These are phyloP conservation scores for Rauvolfia tetraphylla DNA, from an alignment of 257 asterid genomes.

Conservation along the genomic window DNA sequence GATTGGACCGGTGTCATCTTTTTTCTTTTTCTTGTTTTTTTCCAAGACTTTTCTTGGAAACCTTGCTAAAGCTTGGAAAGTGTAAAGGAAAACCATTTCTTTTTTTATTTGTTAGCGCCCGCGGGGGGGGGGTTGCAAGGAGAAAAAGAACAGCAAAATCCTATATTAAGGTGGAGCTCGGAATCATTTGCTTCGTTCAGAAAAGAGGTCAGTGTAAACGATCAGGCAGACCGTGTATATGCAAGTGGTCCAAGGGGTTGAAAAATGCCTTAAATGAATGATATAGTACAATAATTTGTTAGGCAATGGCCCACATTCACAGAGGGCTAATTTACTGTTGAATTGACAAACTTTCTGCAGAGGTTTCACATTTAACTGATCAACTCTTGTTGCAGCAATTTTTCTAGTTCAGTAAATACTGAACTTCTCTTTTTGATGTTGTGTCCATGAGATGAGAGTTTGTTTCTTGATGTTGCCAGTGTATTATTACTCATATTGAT, in stretches of 20 bases:
- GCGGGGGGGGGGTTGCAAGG: too few species aligned
- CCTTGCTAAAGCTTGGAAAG: not conserved
- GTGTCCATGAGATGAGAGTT: not conserved
- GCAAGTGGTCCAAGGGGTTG: constrained; percentile 9
- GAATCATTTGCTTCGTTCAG: not conserved
- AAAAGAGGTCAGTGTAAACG: not conserved
- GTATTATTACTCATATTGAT: not conserved
- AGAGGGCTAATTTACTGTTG: not conserved
- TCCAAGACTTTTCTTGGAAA: not conserved
- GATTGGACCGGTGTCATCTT: too few species aligned
- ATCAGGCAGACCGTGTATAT: not conserved
- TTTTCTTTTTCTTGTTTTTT: too few species aligned
- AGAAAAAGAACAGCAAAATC: not conserved
- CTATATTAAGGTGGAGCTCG: not conserved
- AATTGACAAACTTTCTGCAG: not conserved
- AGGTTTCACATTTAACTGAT: not conserved
- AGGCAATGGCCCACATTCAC: not conserved
- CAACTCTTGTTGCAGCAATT: not conserved
- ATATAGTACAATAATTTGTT: not conserved
- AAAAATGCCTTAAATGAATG: not conserved
- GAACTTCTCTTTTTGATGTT: not conserved
- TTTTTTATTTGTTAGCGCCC: too few species aligned
- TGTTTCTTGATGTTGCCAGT: not conserved
- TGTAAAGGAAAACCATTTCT: not conserved
- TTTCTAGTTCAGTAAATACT: not conserved